Base-by-base conservation (phyloP, 177 flowering plant genomes). In the Vitis hybrid region DNA sequence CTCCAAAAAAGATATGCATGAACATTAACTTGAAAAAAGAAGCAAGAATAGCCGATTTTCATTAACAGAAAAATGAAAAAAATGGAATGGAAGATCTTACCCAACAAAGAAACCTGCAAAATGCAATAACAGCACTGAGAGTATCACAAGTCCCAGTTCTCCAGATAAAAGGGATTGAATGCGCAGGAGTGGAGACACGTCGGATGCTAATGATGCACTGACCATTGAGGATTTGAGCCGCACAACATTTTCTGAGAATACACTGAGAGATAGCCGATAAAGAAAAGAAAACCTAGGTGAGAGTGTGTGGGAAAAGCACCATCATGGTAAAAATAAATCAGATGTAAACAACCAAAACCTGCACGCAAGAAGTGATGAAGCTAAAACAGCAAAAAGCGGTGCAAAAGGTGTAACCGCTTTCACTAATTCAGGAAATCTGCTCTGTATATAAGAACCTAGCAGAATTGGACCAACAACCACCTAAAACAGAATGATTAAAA, bases 391-490 rank as follows among this genome's bases (percentile, higher is more conserved):
- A 74, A 86, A 77, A 32, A 90, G 82, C 4, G 95, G 95, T 12
- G 92, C 82, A 78, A 86, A 87, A 49, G 95, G 95, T 10, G 69
- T 77, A 59, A 85, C 52, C 48, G 62, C 4, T 78, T 86, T 88
- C 77, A 88, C 91, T 21, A 70, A 75, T 57, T 65, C 58, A 60
- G 95, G 94, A 81, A 92, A 90, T 59, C 60, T 72, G 32, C 81
- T 80, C 77, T 90, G 94, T 34, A 87, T 3, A 68, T 75, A 90
- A 56, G 89, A 89, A 65, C 97, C 97, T 23, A 92, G 74, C 62
- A 90, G 77, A 75, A 92, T 75, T 52, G 97, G 97, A 66, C 82
- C 89, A 74, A 89, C 93, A 50, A 91, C 97, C 80, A 90, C 89
- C 97, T 91, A 74, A 17, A 58, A 6, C 45, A 23, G 56, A 70